phyloP scores from a whole-genome alignment of 78 protist species.

The Speleostelium caveatum region DNA sequence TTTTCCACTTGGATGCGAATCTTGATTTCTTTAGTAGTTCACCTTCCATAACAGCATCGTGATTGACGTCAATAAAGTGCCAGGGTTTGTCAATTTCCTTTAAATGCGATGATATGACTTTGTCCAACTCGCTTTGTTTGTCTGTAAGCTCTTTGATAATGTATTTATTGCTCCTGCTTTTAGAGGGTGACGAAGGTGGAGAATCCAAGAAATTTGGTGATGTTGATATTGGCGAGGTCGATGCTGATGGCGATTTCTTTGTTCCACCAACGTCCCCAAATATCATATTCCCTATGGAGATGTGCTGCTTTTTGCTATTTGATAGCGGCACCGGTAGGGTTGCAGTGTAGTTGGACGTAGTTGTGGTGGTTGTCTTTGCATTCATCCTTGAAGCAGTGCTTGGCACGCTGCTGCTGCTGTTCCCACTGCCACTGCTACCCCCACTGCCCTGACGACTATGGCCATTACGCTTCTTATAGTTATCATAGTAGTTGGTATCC shows the following conservation, averaged over 20 bases:
- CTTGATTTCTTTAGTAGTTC: constrained; percentile 56
- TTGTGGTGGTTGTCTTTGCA: too few relatives aligned
- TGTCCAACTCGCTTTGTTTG: constrained; percentile 44
- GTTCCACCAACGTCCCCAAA: too few relatives aligned
- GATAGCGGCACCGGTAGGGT: too few relatives aligned
- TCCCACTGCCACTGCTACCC: neutral
- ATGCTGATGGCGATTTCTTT: neutral
- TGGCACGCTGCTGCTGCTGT: neutral
- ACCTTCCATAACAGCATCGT: constrained; percentile 33
- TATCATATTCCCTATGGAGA: too few relatives aligned
- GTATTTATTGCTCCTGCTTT: neutral
- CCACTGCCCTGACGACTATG: neutral
- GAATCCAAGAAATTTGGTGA: too few relatives aligned
- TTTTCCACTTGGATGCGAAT: constrained; percentile 59
- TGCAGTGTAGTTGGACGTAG: too few relatives aligned
- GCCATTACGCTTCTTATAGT: neutral
- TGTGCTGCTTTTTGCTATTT: too few relatives aligned
- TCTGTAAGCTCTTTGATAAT: constrained; percentile 23
- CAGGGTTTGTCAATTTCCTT: constrained; percentile 42
- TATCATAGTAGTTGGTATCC: neutral
- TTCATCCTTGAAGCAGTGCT: too few relatives aligned
- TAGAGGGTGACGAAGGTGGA: too few relatives aligned
- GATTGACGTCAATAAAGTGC: neutral
- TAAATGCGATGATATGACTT: neutral
- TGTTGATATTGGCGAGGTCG: neutral